Evolutionary conservation across 1,284 basidiomycete species (phyloP).

Genomic region (Austroboletus novae-zelandiae): DNA sequence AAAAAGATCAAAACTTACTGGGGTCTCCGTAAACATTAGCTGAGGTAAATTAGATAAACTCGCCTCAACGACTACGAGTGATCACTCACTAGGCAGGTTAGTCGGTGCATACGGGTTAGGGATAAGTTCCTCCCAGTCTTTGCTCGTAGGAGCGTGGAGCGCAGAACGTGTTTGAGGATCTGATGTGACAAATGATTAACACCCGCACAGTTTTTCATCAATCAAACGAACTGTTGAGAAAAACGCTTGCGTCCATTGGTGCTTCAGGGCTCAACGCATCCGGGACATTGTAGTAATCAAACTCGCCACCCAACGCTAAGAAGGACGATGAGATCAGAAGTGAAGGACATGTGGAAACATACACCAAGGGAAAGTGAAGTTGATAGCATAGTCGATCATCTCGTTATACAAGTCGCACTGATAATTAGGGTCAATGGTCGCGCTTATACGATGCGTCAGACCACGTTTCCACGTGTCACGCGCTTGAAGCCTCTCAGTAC

Average conservation of each 20-base stretch:
- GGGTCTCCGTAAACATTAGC: slow-evolving; percentile 36
- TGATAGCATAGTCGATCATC: slow-evolving; percentile 57
- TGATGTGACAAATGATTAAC: slow-evolving; percentile 22
- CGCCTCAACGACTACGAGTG: slow-evolving; percentile 6
- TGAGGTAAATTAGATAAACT: slow-evolving; percentile 1
- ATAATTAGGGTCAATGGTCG: slow-evolving; percentile 58
- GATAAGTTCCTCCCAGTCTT: slow-evolving; percentile 50
- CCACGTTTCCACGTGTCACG: slow-evolving; percentile 44
- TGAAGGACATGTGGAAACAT: slow-evolving; percentile 21
- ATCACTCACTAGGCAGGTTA: slow-evolving; percentile 26
- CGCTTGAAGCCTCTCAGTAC: slow-evolving; percentile 9
- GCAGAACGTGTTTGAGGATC: slow-evolving; percentile 53
- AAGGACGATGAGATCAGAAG: background rate
- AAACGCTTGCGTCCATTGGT: slow-evolving; percentile 44
- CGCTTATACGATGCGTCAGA: slow-evolving; percentile 43
- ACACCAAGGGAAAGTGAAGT: slow-evolving; percentile 69
- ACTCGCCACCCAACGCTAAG: slow-evolving; percentile 36
- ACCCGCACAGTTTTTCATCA: background rate
- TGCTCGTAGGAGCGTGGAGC: slow-evolving; percentile 67
- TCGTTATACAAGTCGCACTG: slow-evolving; percentile 50
- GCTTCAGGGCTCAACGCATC: slow-evolving; percentile 50
- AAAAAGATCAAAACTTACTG: slow-evolving; percentile 34
- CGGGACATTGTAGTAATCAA: slow-evolving; percentile 51
- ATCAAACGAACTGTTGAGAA: slow-evolving; percentile 53
- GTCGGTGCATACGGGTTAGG: slow-evolving; percentile 42